Conservation (phyloP, 164 flowering plant genomes). For the Vitis riparia region DNA sequence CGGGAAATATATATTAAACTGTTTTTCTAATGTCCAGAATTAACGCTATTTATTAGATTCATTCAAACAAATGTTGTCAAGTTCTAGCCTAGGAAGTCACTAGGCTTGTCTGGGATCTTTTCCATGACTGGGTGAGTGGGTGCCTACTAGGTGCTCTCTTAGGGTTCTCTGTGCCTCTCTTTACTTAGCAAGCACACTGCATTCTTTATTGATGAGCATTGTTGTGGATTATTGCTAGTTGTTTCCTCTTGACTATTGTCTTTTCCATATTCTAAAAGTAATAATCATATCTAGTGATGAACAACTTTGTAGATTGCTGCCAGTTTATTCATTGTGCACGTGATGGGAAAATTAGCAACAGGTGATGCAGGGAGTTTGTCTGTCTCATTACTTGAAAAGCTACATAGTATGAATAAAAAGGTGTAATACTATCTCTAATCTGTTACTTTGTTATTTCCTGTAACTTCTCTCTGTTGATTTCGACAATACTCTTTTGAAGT, state of each 20-base stretch:
- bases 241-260: not conserved
- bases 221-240: not conserved
- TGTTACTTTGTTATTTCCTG: not conserved
- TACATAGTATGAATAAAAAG: slow-evolving; percentile 44
- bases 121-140: too few relatives aligned
- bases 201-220: too few relatives aligned
- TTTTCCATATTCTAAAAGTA: not conserved
- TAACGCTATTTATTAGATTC: too few relatives aligned
- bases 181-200: too few relatives aligned
- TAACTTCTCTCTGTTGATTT: not conserved
- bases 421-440: slow-evolving; percentile 25
- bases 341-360: slow-evolving; percentile 48
- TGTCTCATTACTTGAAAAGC: slow-evolving; percentile 57
- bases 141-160: too few relatives aligned
- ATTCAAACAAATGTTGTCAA: too few relatives aligned
- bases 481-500: not conserved
- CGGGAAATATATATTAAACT: too few relatives aligned
- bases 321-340: slow-evolving; percentile 54
- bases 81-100: too few relatives aligned
- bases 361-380: slow-evolving; percentile 74
- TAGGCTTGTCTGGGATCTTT: too few relatives aligned
- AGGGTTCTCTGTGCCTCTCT: too few relatives aligned
- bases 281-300: not conserved
- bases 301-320: slow-evolving; percentile 57
- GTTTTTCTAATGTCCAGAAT: too few relatives aligned